A percentile compares a stretch with the other conserved stretches of the same genome.
phyloP scores from a whole-genome alignment of 352 stramenopile genomes.

The Globisporangium polare region DNA sequence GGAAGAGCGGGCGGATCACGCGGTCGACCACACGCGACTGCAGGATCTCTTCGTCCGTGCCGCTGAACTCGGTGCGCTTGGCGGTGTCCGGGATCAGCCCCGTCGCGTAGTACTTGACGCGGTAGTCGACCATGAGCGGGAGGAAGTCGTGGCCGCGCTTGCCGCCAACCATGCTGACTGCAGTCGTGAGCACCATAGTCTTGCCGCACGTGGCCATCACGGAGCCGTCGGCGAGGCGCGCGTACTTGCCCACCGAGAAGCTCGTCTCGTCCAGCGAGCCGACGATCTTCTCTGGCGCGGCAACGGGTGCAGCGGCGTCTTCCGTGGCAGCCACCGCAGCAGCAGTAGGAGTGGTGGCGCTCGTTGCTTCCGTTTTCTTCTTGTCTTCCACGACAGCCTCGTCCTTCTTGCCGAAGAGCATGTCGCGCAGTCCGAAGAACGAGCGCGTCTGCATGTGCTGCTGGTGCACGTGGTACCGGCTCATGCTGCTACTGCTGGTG shows the following conservation, averaged over 20 bases:
- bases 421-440: constrained; percentile 63
- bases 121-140: constrained; percentile 93
- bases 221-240: constrained; percentile 80
- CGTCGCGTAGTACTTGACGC: constrained; percentile 85
- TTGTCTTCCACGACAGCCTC: constrained; percentile 17
- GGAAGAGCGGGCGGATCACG: constrained; percentile 93
- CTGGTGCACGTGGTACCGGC: constrained; percentile 9
- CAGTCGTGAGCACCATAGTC: constrained; percentile 85
- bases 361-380: not conserved
- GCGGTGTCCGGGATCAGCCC: constrained; percentile 87
- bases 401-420: constrained; percentile 55
- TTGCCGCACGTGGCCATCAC: constrained; percentile 80
- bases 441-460: constrained; percentile 28
- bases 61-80: constrained; percentile 85
- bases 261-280: constrained; percentile 48
- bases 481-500: not conserved
- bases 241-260: constrained; percentile 77
- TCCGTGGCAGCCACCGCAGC: constrained; percentile 2
- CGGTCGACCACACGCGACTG: constrained; percentile 95
- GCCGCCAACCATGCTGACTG: constrained; percentile 55
- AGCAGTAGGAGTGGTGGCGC: not conserved
- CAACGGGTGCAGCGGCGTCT: constrained; percentile 1
- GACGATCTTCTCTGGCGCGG: constrained; percentile 25
- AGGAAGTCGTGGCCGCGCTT: constrained; percentile 71
- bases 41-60: constrained; percentile 95